phyloP scores from a whole-genome alignment of 2,329 filamentous ascomycete species.

The Arthrobotrys conoides region DNA sequence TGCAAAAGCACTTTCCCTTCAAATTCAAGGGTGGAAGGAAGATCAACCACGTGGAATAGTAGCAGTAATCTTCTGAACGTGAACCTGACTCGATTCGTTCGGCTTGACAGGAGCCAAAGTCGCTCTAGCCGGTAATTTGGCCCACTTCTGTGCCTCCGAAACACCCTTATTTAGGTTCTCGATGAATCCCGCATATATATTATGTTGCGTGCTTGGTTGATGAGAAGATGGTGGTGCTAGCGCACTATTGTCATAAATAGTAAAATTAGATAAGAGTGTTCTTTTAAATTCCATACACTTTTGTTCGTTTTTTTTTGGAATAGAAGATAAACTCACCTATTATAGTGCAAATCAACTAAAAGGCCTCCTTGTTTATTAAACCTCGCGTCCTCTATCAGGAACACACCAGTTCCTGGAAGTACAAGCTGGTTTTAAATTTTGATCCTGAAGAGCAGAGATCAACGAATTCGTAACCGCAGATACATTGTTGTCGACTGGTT shows the following conservation, averaged over 20 bases:
- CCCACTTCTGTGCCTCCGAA: conserved; percentile 8
- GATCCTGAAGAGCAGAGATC: not conserved
- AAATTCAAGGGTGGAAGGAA: not conserved
- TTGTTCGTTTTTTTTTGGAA: too few relatives aligned
- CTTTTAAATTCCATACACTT: not conserved
- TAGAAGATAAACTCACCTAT: not conserved
- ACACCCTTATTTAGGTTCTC: not conserved
- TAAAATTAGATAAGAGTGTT: not conserved
- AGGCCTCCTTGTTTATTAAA: not conserved
- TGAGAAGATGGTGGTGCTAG: not conserved
- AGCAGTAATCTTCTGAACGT: not conserved
- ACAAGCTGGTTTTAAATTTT: not conserved
- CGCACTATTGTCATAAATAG: not conserved
- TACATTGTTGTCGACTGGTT: not conserved
- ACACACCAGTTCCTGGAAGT: not conserved
- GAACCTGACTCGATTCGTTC: not conserved
- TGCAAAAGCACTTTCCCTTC: too few relatives aligned
- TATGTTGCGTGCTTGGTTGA: not conserved
- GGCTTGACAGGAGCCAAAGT: not conserved
- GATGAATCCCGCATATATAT: not conserved
- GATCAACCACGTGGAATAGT: not conserved
- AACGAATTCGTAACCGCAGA: not conserved
- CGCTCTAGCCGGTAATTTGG: not conserved
- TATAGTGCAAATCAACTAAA: conserved; percentile 2
- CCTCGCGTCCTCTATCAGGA: not conserved